Base-by-base conservation (phyloP, 352 stramenopile species). In the Pythium sp. region DNA sequence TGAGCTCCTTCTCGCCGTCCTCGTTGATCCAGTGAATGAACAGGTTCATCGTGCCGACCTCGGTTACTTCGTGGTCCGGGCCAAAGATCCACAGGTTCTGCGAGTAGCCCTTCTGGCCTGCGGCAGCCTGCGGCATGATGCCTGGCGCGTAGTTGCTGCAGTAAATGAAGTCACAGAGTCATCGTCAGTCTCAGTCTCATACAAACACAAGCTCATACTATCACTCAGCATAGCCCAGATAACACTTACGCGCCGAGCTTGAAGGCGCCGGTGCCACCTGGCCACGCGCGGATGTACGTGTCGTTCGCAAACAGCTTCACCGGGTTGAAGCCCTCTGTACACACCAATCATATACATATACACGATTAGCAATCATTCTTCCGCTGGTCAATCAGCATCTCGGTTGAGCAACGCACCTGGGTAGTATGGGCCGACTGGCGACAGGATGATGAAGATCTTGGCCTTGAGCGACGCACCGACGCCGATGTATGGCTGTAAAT, bases 401-500 rank as follows among this genome's bases (percentile, higher is more conserved):
- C 7, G 34, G 5, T 38, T 38, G 34, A 38, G 34, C 34, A 12
- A 69, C 65, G 41, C 60, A 78, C 75, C 75, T 47, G 96, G 94
- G 80, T 99, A 99, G 83, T 99, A 99, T 7, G 97, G 97, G 20
- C 97, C 97, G 8, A 99, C 96, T 9, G 97, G 97, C 60, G 88
- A 98, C 30, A 97, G 84, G 66, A 99, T 99, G 43, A 98, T 90
- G 72, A 96, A 99, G 28, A 99, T 78, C 67, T 98, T 95, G 68
- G 98, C 79, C 58, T 89, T 90, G 32, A 90, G 72, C 28, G 93
- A 94, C n/a, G 90, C 77, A 9, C 81, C 81, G 12, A 99, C 80
- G 47, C 95, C 94, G 60, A 99, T 90, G 58, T 83, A 97, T 24
- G 88, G 89, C 74, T 98, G 71, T 24, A 46, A 18, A 67, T 51